Conservation (phyloP, 2,329 filamentous ascomycete species). For the Penicillium italicum region DNA sequence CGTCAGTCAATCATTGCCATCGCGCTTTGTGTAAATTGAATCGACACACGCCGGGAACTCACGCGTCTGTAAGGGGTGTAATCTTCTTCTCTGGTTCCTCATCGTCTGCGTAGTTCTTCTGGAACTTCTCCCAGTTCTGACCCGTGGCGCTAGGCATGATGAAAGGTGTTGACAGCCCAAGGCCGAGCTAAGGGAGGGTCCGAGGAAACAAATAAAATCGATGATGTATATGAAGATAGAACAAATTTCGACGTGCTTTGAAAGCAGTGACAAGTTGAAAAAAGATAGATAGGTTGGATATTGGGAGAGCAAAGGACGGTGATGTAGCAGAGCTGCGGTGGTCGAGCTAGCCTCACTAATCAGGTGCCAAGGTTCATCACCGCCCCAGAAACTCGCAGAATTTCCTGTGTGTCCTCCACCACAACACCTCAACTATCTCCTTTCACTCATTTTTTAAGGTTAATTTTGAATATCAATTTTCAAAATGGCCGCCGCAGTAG, state of each 20-base stretch:
- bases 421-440: slow-evolving; percentile 21
- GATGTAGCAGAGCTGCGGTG: slow-evolving; percentile 35
- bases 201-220: slow-evolving; percentile 3
- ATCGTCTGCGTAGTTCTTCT: slow-evolving; percentile 94
- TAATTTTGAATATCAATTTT: slow-evolving; percentile 27
- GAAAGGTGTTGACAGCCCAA: slow-evolving; percentile 32
- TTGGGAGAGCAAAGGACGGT: slow-evolving; percentile 18
- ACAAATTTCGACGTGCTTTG: not conserved
- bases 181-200: slow-evolving; percentile 16
- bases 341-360: slow-evolving; percentile 39
- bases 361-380: slow-evolving; percentile 40
- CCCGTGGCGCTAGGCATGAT: slow-evolving; percentile 91
- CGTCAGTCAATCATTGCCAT: slow-evolving; percentile 31
- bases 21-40: not conserved
- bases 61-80: slow-evolving; percentile 94
- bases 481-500: slow-evolving; percentile 51
- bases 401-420: slow-evolving; percentile 33
- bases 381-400: slow-evolving; percentile 41
- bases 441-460: slow-evolving; percentile 23
- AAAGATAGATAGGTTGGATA: slow-evolving; percentile 22
- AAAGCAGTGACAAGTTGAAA: slow-evolving; percentile 8
- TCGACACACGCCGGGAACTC: slow-evolving; percentile 39
- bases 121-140: slow-evolving; percentile 96
- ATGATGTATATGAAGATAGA: slow-evolving; percentile 3
- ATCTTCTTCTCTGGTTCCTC: slow-evolving; percentile 99